These are phyloP conservation scores for Sphaceloma murrayae DNA, from an alignment of 2,329 filamentous ascomycete species.

Conservation along the genomic window DNA sequence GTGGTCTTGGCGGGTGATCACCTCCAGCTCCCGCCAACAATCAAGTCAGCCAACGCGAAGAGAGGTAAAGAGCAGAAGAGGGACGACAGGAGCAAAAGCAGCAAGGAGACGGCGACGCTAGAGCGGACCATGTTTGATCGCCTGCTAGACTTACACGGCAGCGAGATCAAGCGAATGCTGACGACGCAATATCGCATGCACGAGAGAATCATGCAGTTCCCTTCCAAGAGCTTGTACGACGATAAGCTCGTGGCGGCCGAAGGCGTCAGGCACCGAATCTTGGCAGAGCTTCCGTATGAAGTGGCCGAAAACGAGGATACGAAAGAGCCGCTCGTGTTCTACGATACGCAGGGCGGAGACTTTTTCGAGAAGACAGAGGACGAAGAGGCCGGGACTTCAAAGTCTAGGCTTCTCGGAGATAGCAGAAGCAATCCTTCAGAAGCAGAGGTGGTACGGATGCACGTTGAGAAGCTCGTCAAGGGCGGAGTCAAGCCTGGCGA, in stretches of 20 bases:
- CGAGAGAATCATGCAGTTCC: constrained; percentile 88
- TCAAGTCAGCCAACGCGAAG: constrained; percentile 60
- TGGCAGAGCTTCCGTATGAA: constrained; percentile 68
- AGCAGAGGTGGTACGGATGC: constrained; percentile 66
- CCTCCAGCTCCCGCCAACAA: constrained; percentile 84
- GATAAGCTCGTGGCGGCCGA: constrained; percentile 72
- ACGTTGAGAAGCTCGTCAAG: constrained; percentile 65
- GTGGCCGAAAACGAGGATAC: constrained; percentile 79
- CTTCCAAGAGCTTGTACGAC: constrained; percentile 80
- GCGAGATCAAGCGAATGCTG: constrained; percentile 82
- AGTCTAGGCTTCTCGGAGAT: constrained; percentile 55
- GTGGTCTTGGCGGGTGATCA: constrained; percentile 90
- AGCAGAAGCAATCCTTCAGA: constrained; percentile 93
- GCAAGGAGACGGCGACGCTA: constrained; percentile 41
- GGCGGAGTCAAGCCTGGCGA: constrained; percentile 73
- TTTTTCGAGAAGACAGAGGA: constrained; percentile 76
- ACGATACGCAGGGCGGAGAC: constrained; percentile 90
- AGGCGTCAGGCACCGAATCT: constrained; percentile 61
- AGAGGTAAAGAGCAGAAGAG: constrained; percentile 36
- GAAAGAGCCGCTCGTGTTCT: constrained; percentile 77
- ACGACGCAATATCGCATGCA: constrained; percentile 99
- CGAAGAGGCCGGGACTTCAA: constrained; percentile 56
- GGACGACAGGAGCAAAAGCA: constrained; percentile 14
- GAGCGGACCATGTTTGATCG: constrained; percentile 92
- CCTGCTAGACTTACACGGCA: constrained; percentile 69